Evolutionary conservation across 1,139 yeast genomes (phyloP).

Genomic region (Magnusiomyces tetraspermus): DNA sequence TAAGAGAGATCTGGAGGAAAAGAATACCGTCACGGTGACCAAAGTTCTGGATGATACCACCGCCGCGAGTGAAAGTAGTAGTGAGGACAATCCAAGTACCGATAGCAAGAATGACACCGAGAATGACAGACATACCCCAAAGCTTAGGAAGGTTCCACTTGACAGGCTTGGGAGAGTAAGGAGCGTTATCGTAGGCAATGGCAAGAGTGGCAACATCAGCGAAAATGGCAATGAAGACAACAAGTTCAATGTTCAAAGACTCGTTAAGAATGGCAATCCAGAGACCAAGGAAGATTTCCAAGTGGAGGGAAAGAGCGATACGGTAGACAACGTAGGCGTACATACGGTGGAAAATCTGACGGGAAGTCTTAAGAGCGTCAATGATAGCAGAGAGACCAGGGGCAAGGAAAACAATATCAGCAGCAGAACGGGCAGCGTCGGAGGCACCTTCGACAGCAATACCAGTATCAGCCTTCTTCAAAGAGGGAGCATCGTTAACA

Average conservation of each 20-base stretch:
- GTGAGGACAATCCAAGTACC: slow-evolving; percentile 70
- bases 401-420: slow-evolving; percentile 69
- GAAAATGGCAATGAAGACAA: slow-evolving; percentile 67
- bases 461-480: slow-evolving; percentile 75
- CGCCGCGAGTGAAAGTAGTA: slow-evolving; percentile 51
- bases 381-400: slow-evolving; percentile 73
- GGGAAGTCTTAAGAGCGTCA: slow-evolving; percentile 67
- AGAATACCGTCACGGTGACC: slow-evolving; percentile 61
- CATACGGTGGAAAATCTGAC: slow-evolving; percentile 79
- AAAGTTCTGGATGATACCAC: slow-evolving; percentile 63
- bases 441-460: slow-evolving; percentile 78
- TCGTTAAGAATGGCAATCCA: slow-evolving; percentile 65
- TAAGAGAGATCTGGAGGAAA: slow-evolving; percentile 63
- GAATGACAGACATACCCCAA: slow-evolving; percentile 67
- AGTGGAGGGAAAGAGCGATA: slow-evolving; percentile 64
- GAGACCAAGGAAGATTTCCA: slow-evolving; percentile 57
- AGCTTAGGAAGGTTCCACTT: slow-evolving; percentile 93
- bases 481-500: slow-evolving; percentile 71
- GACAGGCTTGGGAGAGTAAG: slow-evolving; percentile 92
- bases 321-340: slow-evolving; percentile 73
- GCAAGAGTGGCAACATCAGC: slow-evolving; percentile 74
- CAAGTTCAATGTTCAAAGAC: slow-evolving; percentile 55
- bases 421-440: slow-evolving; percentile 74
- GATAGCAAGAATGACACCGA: slow-evolving; percentile 56
- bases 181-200: slow-evolving; percentile 82